A percentile compares a stretch with the other conserved stretches of the same genome.
These are phyloP conservation scores for Hamamelis virginiana DNA, from an alignment of 164 flowering plant species.

Conservation along the genomic window DNA sequence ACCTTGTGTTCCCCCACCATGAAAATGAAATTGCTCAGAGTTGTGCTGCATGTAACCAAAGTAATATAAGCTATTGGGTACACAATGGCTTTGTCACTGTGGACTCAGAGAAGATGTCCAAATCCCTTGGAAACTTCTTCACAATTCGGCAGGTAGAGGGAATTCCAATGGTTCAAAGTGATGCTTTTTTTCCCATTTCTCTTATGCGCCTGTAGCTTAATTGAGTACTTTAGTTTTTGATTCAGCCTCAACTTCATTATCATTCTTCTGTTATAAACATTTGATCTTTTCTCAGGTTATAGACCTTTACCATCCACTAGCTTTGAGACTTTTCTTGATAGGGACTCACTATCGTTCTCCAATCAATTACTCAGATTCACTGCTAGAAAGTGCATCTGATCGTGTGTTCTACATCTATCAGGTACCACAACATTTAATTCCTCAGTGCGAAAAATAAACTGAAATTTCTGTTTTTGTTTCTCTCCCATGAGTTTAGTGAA, in stretches of 20 bases:
- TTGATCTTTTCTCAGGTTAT: conserved; percentile 52
- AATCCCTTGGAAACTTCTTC: conserved; percentile 95
- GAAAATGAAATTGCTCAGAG: conserved; percentile 98
- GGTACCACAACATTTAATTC: conserved; percentile 36
- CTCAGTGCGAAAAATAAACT: not conserved
- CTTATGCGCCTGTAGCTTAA: not conserved
- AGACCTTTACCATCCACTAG: conserved; percentile 89
- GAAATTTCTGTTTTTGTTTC: not conserved
- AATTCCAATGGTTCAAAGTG: not conserved
- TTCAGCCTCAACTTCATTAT: not conserved
- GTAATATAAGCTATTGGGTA: conserved; percentile 82
- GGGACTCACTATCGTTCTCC: conserved; percentile 92
- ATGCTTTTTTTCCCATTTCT: not conserved
- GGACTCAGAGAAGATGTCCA: conserved; percentile 94
- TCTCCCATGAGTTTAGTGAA: not conserved
- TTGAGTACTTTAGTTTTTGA: not conserved
- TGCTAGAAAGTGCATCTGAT: conserved; percentile 90
- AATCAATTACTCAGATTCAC: conserved; percentile 74
- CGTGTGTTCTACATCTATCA: conserved; percentile 90
- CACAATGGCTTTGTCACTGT: conserved; percentile 96
- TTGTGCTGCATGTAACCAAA: conserved; percentile 80
- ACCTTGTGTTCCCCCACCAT: conserved; percentile 97
- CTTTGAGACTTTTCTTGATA: conserved; percentile 84
- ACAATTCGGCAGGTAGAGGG: conserved; percentile 85
- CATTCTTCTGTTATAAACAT: not conserved